Base-by-base conservation (phyloP, 441 rosid species). In the Jatropha multifida region DNA sequence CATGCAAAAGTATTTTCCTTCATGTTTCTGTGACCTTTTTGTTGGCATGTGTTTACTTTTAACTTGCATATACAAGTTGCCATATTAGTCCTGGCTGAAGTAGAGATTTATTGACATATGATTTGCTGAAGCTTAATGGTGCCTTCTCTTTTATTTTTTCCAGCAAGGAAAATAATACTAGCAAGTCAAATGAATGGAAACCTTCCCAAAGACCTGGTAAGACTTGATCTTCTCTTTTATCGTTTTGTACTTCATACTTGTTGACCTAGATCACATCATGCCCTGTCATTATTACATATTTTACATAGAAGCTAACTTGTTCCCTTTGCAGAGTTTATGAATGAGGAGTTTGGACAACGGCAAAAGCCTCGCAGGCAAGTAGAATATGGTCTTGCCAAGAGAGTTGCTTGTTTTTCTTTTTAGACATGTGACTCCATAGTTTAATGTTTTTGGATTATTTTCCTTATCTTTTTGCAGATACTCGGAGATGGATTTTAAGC, bases 341-440 rank as follows among this genome's bases (percentile, higher is more conserved):
- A 60, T 72, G 89, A 92, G 68, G 94, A 90, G 77, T 73, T 80
- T 78, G 89, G 81, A 62, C 94, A 90, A 66, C 90, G 91, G 11
- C 97, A 86, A 81, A 90, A 90, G 76, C 85, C 94, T 84, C 94
- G 94, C 71, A 89, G 97, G 97, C 80, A 74, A 84, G 94, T 85
- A 63, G 38, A 64, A 71, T 62, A 13, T 68, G 37, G 42, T 63
- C 6, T 75, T 44, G 44, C 41, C 11, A 5, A 0, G 41, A 48
- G 17, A 0, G 13, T 18, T 48, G 15, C 8, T 18, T 38, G 11
- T 66, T 59, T 13, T 42, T 2, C 11, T 51, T 48, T 17, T 27
- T 26, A 23, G 10, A 2, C 4, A 13, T 54, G n/a, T 68, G 26
- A 15, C 41, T 68, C 72, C 2, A 14, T 15, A 17, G 64, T n/a